Percentiles rank a stretch among this genome's conserved stretches.
phyloP scores from a whole-genome alignment of 768 basidiomycete genomes.

The Cystobasidium ongulense region DNA sequence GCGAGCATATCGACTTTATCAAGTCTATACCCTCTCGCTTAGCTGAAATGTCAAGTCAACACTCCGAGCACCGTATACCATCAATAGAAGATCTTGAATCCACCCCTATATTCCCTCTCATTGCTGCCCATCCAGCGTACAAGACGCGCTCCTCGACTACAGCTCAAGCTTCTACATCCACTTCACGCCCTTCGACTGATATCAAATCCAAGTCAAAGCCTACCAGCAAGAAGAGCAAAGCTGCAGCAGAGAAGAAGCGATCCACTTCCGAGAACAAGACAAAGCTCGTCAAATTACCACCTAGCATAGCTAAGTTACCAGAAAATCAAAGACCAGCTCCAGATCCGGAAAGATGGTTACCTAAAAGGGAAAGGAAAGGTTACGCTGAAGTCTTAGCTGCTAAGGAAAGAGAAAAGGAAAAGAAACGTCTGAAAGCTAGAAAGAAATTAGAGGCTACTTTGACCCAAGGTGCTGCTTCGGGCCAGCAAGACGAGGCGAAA shows the following conservation, averaged over 20 bases:
- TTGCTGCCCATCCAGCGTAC: constrained; percentile 32
- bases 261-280: not conserved
- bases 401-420: constrained; percentile 43
- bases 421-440: constrained; percentile 34
- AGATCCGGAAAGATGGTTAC: constrained; percentile 39
- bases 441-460: constrained; percentile 28
- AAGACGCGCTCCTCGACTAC: constrained; percentile 26
- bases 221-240: not conserved
- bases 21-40: constrained; percentile 35
- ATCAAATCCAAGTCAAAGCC: constrained; percentile 10
- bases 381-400: constrained; percentile 35
- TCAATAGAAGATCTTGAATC: constrained; percentile 40
- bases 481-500: not conserved
- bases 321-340: constrained; percentile 24
- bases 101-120: constrained; percentile 39
- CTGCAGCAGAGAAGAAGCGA: not conserved
- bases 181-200: not conserved
- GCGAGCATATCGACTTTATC: constrained; percentile 45
- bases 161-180: constrained; percentile 17
- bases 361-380: constrained; percentile 36
- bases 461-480: constrained; percentile 2
- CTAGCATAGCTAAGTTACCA: constrained; percentile 23
- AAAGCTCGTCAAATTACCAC: constrained; percentile 1
- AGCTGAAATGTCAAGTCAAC: constrained; percentile 31
- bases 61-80: constrained; percentile 40